Base-by-base conservation (phyloP, 352 stramenopile species). In the Phytophthora lateralis region DNA sequence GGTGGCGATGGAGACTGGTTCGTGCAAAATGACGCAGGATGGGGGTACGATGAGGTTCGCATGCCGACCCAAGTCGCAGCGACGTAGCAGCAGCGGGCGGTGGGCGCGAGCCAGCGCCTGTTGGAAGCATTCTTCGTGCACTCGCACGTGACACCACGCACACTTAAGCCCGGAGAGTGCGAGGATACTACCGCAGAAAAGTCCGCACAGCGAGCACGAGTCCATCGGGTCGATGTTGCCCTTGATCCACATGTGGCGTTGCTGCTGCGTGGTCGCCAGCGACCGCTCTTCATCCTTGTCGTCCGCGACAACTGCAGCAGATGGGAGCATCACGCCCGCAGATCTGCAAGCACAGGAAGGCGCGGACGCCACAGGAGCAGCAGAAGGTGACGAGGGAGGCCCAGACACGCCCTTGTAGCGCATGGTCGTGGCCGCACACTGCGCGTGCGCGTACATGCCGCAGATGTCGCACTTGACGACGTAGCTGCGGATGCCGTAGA, bases 191-290 rank as follows among this genome's bases (percentile, higher is more conserved):
- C 85, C 83, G 47, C 85, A 93, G 26, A 94, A 92, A 10, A 92
- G 56, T 3, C 84, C 85, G 39, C 85, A 94, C 20, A 93, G 48
- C 3, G 83, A 82, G 52, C 85, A 94, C 53, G 75, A 87, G 65
- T 93, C 85, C 74, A 90, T 89, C 2, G 83, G 82, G 52, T 94
- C 85, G 37, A 91, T 93, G 52, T 94, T 94, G 42, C 85, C 85
- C 41, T 93, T 91, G 46, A 92, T 72, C 82, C 82, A 93, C 51
- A 91, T 69, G 51, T 92, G 84, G 15, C 60, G 55, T 42, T 87
- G 73, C 20, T 63, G 59, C 49, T 72, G 55, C 12, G 50, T 50
- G 18, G 55, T 30, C 15, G 35, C 4, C 11, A 72, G 38, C 15
- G 35, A 35, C 14, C 32, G 32, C 4, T 52, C 34, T 54, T 14